Evolutionary conservation across 208 protist species (phyloP), one percentile per base, ranked within the genome.

Genomic region (Acanthamoeba triangularis): DNA sequence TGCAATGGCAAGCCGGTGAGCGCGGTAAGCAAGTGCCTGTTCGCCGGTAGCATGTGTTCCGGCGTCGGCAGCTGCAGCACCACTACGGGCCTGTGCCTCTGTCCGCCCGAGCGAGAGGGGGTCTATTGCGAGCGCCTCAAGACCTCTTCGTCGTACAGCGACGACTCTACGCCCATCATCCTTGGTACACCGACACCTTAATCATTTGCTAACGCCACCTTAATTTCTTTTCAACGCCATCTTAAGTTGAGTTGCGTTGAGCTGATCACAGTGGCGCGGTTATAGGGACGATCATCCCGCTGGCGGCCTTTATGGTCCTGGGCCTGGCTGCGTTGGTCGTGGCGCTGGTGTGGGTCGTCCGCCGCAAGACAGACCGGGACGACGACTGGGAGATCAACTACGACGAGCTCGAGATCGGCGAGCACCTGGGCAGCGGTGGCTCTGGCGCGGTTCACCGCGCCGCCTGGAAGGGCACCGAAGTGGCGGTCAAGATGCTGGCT

Each of bases 401-500:
- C 54, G 52, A 33, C 30, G 82, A 90, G 18, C 82, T 90, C 82
- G 37, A 90, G 54, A 23, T 90, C 11, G 82, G 82, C 28, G 82
- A 90, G 54, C 82, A 90, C 14, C 52, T 90, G 0, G 82, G 82
- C 41, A 30, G 28, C 2, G 82, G 82, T n/a, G 82, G 52, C 49
- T 90, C 47, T 49, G 82, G 82, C 33, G 54, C 30, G 23, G 82
- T 90, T 6, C 54, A 90, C 82, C 65, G 44, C 3, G 82, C 52
- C 33, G 13, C 28, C 1, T 65, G 47, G 82, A 67, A 67, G 47
- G 82, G 82, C 16, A 90, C 82, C 0, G 82, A 90, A 16, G 82
- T 90, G 49, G 82, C 82, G 7, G 82, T 90, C 82, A 90, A 90
- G 82, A 49, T 90, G 28, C 65, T 90, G 52, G 74, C 74, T 1